These are phyloP conservation scores for Saturnispora quitensis DNA, from an alignment of 805 yeast species.

Conservation along the genomic window DNA sequence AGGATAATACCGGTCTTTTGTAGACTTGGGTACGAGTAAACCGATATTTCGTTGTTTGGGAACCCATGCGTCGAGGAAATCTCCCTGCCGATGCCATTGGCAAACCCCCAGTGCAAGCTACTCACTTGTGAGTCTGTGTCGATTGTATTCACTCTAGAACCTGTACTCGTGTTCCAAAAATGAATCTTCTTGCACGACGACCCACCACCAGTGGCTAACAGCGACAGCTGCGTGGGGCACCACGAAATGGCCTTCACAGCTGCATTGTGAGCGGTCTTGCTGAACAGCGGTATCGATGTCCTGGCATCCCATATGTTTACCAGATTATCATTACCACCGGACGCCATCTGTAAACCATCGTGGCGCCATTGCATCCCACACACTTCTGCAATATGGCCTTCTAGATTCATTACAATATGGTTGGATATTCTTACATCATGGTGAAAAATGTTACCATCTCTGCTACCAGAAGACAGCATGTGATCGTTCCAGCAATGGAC, in stretches of 20 bases:
- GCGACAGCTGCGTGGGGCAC: conserved; percentile 79
- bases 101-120: conserved; percentile 86
- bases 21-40: conserved; percentile 79
- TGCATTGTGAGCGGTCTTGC: conserved; percentile 76
- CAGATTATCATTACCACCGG: conserved; percentile 91
- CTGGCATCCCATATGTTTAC: conserved; percentile 92
- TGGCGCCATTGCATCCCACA: conserved; percentile 83
- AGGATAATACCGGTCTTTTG: conserved; percentile 81
- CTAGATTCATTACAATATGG: conserved; percentile 55
- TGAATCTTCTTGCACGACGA: conserved; percentile 81
- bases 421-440: conserved; percentile 83
- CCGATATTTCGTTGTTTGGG: conserved; percentile 74
- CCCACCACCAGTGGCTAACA: conserved; percentile 97
- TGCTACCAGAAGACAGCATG: conserved; percentile 75
- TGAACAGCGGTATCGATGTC: conserved; percentile 55
- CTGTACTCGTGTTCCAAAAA: conserved; percentile 93
- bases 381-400: conserved; percentile 76
- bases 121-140: conserved; percentile 93
- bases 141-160: conserved; percentile 74
- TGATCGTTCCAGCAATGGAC: conserved; percentile 81
- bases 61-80: conserved; percentile 91
- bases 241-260: conserved; percentile 94
- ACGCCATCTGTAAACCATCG: conserved; percentile 80
- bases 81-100: conserved; percentile 65
- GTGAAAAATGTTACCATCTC: conserved; percentile 74